Evolutionary conservation across 2,329 filamentous ascomycete genomes (phyloP).

Genomic region (Berkeleyomyces rouxiae): DNA sequence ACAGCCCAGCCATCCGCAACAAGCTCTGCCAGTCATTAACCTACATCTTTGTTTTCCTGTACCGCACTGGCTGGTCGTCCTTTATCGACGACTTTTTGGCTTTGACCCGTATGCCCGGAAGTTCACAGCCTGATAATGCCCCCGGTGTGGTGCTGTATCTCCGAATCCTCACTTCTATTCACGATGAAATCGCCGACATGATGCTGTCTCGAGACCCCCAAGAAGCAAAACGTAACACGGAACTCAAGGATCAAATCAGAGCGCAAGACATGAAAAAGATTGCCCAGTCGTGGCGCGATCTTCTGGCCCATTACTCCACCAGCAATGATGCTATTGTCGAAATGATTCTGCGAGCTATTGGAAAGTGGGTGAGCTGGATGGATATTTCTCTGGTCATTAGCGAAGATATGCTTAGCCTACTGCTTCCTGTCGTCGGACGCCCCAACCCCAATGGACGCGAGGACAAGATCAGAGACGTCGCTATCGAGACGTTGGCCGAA

Average conservation of each 20-base stretch:
- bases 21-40: slow-evolving; percentile 94
- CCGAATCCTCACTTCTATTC: slow-evolving; percentile 71
- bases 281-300: slow-evolving; percentile 77
- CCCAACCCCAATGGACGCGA: slow-evolving; percentile 34
- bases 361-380: slow-evolving; percentile 97
- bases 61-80: slow-evolving; percentile 68
- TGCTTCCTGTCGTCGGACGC: slow-evolving; percentile 78
- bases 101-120: slow-evolving; percentile 49
- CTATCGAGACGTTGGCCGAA: slow-evolving; percentile 88
- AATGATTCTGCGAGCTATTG: slow-evolving; percentile 78
- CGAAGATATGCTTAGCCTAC: slow-evolving; percentile 64
- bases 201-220: slow-evolving; percentile 60
- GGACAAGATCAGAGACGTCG: slow-evolving; percentile 74
- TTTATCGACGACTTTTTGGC: slow-evolving; percentile 84
- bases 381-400: slow-evolving; percentile 91
- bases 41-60: slow-evolving; percentile 77
- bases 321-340: slow-evolving; percentile 60
- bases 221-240: slow-evolving; percentile 71
- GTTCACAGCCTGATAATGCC: slow-evolving; percentile 48
- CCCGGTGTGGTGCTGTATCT: slow-evolving; percentile 73
- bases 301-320: slow-evolving; percentile 60
- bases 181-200: slow-evolving; percentile 94
- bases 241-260: slow-evolving; percentile 81
- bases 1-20: slow-evolving; percentile 72
- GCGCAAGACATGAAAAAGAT: slow-evolving; percentile 79